Evolutionary conservation across 1,139 yeast species (phyloP).

Genomic region (Sugiyamaella castrensis): DNA sequence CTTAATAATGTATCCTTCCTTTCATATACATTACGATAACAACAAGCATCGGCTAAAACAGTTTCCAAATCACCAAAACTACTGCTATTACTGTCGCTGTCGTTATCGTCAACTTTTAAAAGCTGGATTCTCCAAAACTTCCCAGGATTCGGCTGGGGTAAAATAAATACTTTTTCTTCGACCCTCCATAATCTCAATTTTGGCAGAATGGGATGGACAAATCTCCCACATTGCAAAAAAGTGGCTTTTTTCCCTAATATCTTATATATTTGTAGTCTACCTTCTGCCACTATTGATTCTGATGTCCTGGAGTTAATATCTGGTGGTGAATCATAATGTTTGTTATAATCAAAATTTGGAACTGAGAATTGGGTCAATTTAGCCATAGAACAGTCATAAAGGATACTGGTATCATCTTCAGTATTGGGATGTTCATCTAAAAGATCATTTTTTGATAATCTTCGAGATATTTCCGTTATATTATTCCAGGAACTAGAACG

Average conservation of each 20-base stretch:
- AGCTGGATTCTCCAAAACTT: conserved; percentile 66
- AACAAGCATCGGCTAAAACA: conserved; percentile 24
- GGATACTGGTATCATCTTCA: conserved; percentile 26
- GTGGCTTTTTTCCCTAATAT: conserved; percentile 61
- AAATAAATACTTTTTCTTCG: conserved; percentile 50
- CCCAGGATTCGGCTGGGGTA: conserved; percentile 68
- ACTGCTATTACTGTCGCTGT: no score
- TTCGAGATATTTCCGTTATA: not conserved
- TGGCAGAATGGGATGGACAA: conserved; percentile 66
- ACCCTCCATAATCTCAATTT: conserved; percentile 56
- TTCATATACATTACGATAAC: conserved; percentile 14
- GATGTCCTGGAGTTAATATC: conserved; percentile 14
- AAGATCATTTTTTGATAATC: conserved; percentile 5
- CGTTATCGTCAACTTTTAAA: not conserved
- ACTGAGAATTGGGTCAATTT: conserved; percentile 26
- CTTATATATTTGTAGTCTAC: conserved; percentile 62
- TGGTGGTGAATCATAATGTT: conserved; percentile 9
- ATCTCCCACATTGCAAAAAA: conserved; percentile 57
- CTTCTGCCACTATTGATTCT: conserved; percentile 37
- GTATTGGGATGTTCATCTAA: not conserved
- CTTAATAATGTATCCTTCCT: not conserved
- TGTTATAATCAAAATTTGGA: conserved; percentile 7
- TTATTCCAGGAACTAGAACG: conserved; percentile 17
- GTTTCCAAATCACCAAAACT: conserved; percentile 21
- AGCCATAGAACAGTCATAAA: conserved; percentile 22